These are phyloP conservation scores for Stachybotrys chlorohalonatus DNA, from an alignment of 2,329 filamentous ascomycete genomes.

Conservation along the genomic window DNA sequence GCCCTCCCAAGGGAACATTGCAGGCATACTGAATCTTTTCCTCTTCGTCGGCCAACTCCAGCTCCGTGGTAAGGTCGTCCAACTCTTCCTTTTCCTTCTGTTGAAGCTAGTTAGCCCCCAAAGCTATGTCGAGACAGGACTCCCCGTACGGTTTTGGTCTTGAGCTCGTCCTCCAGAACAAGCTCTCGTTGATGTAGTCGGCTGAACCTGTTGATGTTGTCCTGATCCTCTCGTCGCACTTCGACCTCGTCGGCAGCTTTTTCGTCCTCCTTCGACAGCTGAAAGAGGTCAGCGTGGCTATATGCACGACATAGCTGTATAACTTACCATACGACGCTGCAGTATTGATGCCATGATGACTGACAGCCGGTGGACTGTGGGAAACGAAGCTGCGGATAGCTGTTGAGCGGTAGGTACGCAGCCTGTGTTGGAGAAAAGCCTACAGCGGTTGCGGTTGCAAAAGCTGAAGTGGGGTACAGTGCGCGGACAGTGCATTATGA, in stretches of 20 bases:
- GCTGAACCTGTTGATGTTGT: slow-evolving; percentile 98
- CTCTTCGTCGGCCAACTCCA: slow-evolving; percentile 93
- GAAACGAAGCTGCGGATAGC: background rate
- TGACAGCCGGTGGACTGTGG: background rate
- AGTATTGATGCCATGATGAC: slow-evolving; percentile 35
- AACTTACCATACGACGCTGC: slow-evolving; percentile 51
- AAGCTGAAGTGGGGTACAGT: slow-evolving; percentile 15
- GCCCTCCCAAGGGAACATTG: background rate
- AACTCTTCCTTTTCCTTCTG: slow-evolving; percentile 99
- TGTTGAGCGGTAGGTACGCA: too few relatives aligned
- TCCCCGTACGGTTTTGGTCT: slow-evolving; percentile 60
- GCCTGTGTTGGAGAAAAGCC: too few relatives aligned
- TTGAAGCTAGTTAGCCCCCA: slow-evolving; percentile 12
- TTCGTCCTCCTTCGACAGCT: slow-evolving; percentile 95
- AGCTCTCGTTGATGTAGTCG: slow-evolving; percentile 82
- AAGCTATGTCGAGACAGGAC: background rate
- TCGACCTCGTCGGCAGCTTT: slow-evolving; percentile 76
- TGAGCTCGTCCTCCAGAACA: slow-evolving; percentile 69
- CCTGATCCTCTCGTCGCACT: slow-evolving; percentile 92
- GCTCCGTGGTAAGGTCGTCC: slow-evolving; percentile 81
- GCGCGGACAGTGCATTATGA: background rate
- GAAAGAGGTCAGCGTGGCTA: slow-evolving; percentile 8
- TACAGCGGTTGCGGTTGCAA: too few relatives aligned
- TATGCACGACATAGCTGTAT: fast-evolving
- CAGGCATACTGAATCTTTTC: slow-evolving; percentile 73